A percentile compares a stretch with the other conserved stretches of the same genome.
These are phyloP conservation scores for Aspergillus carlsbadensis DNA, from an alignment of 495 filamentous ascomycete species.

Conservation along the genomic window DNA sequence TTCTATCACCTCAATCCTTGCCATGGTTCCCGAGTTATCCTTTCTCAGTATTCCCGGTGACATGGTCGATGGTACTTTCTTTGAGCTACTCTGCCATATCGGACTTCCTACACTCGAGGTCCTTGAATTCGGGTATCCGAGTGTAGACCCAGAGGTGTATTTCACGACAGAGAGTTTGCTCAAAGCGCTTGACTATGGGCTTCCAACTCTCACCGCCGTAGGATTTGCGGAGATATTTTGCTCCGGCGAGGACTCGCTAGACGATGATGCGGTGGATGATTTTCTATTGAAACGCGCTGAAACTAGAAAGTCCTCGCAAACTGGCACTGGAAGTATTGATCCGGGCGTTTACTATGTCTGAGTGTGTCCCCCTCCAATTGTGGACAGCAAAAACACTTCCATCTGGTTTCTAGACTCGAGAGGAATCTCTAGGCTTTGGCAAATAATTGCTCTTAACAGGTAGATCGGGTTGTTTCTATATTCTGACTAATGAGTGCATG, in stretches of 20 bases:
- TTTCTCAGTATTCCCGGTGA: slow-evolving; percentile 35
- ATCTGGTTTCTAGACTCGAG: background rate
- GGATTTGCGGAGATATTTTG: slow-evolving; percentile 24
- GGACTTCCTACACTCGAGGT: slow-evolving; percentile 18
- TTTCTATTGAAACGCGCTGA: slow-evolving; percentile 18
- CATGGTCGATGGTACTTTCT: slow-evolving; percentile 28
- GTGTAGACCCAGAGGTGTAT: slow-evolving; percentile 14
- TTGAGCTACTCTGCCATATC: slow-evolving; percentile 25
- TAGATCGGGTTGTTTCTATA: background rate
- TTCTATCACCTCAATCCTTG: slow-evolving; percentile 26
- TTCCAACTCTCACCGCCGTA: slow-evolving; percentile 25
- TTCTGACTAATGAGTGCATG: background rate
- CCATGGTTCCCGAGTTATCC: slow-evolving; percentile 23
- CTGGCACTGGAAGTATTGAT: background rate
- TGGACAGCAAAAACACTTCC: background rate
- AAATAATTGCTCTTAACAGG: background rate
- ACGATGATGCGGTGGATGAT: slow-evolving; percentile 28
- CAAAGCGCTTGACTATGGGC: slow-evolving; percentile 19
- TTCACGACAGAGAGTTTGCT: slow-evolving; percentile 23
- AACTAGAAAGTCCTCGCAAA: background rate
- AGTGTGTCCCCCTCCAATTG: background rate
- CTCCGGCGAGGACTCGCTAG: slow-evolving; percentile 16
- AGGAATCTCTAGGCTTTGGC: no score
- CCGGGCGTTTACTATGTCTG: slow-evolving; percentile 22
- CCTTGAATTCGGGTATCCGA: slow-evolving; percentile 26